phyloP scores from a whole-genome alignment of 2,329 filamentous ascomycete species.

The Emergomyces pasteurianus region DNA sequence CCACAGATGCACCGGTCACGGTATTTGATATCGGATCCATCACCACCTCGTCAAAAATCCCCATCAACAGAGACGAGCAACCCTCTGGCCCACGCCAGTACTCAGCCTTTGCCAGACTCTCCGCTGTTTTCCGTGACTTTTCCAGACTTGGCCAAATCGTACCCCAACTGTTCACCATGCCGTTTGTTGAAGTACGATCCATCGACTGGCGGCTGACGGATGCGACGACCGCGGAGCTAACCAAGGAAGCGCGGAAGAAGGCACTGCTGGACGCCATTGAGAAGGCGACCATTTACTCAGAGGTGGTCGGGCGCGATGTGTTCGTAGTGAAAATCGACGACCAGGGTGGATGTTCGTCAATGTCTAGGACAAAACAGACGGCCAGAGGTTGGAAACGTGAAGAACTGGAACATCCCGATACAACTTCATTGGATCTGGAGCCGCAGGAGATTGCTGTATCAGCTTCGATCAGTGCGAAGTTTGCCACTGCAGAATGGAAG shows the following conservation, averaged over 20 bases:
- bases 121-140: constrained; percentile 17
- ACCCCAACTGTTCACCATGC: constrained; percentile 10
- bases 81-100: constrained; percentile 8
- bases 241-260: constrained; percentile 13
- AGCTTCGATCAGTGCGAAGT: background rate
- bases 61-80: constrained; percentile 6
- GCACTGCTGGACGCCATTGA: constrained; percentile 16
- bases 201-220: constrained; percentile 19
- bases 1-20: constrained; percentile 13
- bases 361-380: background rate
- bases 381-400: background rate
- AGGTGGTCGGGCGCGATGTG: constrained; percentile 12
- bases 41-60: background rate
- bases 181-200: constrained; percentile 14
- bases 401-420: too few relatives aligned
- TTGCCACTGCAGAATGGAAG: background rate
- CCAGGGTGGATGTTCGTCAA: background rate
- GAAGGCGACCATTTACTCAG: constrained; percentile 15
- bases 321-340: constrained; percentile 9
- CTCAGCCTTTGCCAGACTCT: constrained; percentile 12
- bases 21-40: constrained; percentile 9
- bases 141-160: constrained; percentile 12
- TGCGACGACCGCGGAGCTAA: constrained; percentile 10
- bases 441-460: background rate
- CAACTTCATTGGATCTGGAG: background rate